Evolutionary conservation across 768 basidiomycete species (phyloP).

Genomic region (Psilocybe cyanescens): DNA sequence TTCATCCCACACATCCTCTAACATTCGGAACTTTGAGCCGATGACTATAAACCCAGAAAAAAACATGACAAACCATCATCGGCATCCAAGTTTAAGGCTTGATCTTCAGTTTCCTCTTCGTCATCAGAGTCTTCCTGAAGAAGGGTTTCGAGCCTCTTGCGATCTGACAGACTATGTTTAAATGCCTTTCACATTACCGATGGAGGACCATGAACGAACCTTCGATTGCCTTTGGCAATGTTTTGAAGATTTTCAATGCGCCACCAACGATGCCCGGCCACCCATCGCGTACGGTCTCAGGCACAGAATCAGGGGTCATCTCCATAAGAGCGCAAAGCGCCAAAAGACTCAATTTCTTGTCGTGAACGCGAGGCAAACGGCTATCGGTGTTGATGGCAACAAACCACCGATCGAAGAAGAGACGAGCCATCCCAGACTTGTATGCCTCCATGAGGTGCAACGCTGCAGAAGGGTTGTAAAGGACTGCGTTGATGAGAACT

Average conservation of each 20-base stretch:
- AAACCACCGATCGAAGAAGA: slow-evolving; percentile 91
- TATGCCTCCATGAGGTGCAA: slow-evolving; percentile 73
- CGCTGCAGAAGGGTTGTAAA: slow-evolving; percentile 82
- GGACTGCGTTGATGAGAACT: slow-evolving; percentile 79
- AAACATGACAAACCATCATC: slow-evolving; percentile 55
- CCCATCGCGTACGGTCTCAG: slow-evolving; percentile 62
- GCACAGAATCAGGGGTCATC: slow-evolving; percentile 59
- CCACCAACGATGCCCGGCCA: slow-evolving; percentile 80
- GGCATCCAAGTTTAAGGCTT: slow-evolving; percentile 63
- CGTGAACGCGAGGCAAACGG: slow-evolving; percentile 82
- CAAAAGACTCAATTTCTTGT: slow-evolving; percentile 83
- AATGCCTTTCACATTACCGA: slow-evolving; percentile 37
- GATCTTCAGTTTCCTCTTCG: slow-evolving; percentile 56
- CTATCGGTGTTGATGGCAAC: slow-evolving; percentile 62
- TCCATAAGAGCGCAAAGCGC: slow-evolving; percentile 81
- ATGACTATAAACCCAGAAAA: not conserved
- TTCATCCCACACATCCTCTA: slow-evolving; percentile 90
- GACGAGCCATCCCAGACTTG: slow-evolving; percentile 60
- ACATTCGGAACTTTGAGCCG: slow-evolving; percentile 16
- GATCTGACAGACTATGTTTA: slow-evolving; percentile 41
- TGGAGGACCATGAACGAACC: slow-evolving; percentile 39
- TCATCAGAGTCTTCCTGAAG: slow-evolving; percentile 40
- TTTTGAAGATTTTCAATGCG: slow-evolving; percentile 74
- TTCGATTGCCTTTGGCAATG: slow-evolving; percentile 75
- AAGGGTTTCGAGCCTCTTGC: slow-evolving; percentile 63